Evolutionary conservation across 768 basidiomycete genomes (phyloP), one percentile per base, ranked within the genome.

Genomic region (Naganishia randhawae): DNA sequence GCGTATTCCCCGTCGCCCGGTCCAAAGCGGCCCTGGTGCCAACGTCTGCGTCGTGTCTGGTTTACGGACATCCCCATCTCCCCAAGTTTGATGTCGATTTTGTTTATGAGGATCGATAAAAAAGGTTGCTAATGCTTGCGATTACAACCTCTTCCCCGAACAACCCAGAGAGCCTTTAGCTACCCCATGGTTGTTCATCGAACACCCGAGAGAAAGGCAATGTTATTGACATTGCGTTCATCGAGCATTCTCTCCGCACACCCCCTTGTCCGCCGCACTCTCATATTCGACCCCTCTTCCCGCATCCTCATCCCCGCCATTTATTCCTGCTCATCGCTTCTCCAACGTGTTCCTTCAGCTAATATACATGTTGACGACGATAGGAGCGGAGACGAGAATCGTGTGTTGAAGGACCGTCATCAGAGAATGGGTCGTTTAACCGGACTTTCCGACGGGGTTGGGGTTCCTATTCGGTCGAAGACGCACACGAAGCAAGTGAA

Each of bases 401-500:
- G 4, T 11, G 14, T 22, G 27, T 35, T 27, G 22, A n/a, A 6
- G 31, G 55, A 42, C 41, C 29, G 35, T 17, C 41, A 22, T 27
- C 22, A 14, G 22, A 22, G 57, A n/a, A n/a, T 39, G 39, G 22
- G 54, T 14, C 32, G 71, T 67, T 73, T 78, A 79, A 66, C 78
- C 78, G 52, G 78, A 79, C 75, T 80, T 80, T 70, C 78, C 78
- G 63, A 75, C 74, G 67, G 78, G 77, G 65, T 78, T 75, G 52
- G 69, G 72, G 78, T 80, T 80, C 77, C 78, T 80, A 71, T 70
- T 31, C 17, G 68, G 50, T 19, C 50, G 16, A 50, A 29, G 45
- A 65, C 29, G 54, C 33, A 64, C 33, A 66, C 66, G 41, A 50
- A 35, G 69, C 35, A 54, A 69, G 32, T 64, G 39, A 14, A 35